Evolutionary conservation across 1,284 basidiomycete species (phyloP).

Genomic region (Ustilago bromivora): DNA sequence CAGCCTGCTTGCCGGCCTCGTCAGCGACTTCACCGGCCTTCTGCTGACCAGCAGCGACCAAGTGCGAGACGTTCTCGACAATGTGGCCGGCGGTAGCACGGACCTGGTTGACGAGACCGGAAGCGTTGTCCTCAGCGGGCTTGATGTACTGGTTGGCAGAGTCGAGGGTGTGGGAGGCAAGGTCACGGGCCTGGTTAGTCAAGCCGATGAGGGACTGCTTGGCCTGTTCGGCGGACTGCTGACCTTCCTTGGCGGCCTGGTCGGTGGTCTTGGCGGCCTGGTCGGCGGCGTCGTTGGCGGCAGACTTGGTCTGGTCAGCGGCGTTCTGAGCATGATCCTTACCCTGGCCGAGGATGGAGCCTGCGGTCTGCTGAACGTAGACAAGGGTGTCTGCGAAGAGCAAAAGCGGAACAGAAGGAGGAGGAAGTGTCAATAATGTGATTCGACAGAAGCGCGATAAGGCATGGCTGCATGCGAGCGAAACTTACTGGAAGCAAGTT

Average conservation of each 20-base stretch:
- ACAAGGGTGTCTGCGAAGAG: slow-evolving; percentile 38
- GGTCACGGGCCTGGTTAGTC: slow-evolving; percentile 55
- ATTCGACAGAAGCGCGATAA: neutral
- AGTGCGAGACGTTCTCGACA: slow-evolving; percentile 45
- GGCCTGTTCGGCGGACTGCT: slow-evolving; percentile 50
- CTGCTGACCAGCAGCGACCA: slow-evolving; percentile 43
- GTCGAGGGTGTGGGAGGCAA: slow-evolving; percentile 53
- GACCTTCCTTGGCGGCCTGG: slow-evolving; percentile 47
- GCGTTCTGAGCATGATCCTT: slow-evolving; percentile 40
- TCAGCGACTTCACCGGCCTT: slow-evolving; percentile 50
- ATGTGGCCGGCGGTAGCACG: slow-evolving; percentile 45
- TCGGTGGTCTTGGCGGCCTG: slow-evolving; percentile 42
- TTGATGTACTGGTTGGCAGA: slow-evolving; percentile 61
- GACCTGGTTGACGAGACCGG: slow-evolving; percentile 46
- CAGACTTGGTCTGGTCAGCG: slow-evolving; percentile 47
- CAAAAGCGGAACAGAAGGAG: neutral
- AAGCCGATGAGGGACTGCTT: slow-evolving; percentile 50
- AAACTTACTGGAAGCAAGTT: slow-evolving; percentile 51
- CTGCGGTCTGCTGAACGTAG: slow-evolving; percentile 56
- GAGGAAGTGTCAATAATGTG: neutral
- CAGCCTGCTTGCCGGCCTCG: slow-evolving; percentile 43
- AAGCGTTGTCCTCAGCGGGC: slow-evolving; percentile 44
- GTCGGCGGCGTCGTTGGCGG: slow-evolving; percentile 49
- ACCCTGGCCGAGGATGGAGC: slow-evolving; percentile 47
- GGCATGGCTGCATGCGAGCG: too few relatives aligned